Base-by-base conservation (phyloP, 768 basidiomycete species). In the Macrolepiota dolichaula region DNA sequence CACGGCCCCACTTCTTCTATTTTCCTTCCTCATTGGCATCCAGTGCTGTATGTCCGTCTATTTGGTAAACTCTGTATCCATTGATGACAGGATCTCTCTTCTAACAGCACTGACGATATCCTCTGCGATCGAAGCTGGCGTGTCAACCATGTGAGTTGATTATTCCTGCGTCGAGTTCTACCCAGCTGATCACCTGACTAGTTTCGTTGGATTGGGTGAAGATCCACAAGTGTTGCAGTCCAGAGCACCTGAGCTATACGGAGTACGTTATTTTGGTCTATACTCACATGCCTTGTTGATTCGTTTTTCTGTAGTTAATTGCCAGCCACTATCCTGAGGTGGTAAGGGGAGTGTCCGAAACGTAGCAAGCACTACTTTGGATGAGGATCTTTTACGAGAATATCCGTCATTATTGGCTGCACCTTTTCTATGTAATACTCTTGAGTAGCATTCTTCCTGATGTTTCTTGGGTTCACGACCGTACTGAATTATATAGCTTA, bases 131-230 rank as follows among this genome's bases (percentile, higher is more conserved):
- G 91, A 94, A 69, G 91, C 91, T 13, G 93, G 92, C 53, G 92
- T 94, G 1, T 93, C 91, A 1, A 94, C 92, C 1, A 92, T 94
- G 85, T 91, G 71, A 64, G 82, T 69, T 12, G 24, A 17, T 25
- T 61, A 50, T 22, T 36, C 11, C 27, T 22, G 35, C 22, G 44
- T 44, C 37, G 6, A 54, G 13, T 51, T 4, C 44, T 35, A 55
- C 9, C 44, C n/a, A n/a, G 51, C 55, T 60, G 25, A 36, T 38
- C 27, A n/a, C 59, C 3, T 35, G 4, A 32, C 42, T 29, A 89
- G 88, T 37, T 92, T 94, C 69, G 92, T 94, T 35, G 92, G 91
- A 7, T 78, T 94, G 9, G 91, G 85, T 54, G 92, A 94, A 71
- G 91, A 94, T 68, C 92, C 91, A 2, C 84, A 89, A 66, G 83